Evolutionary conservation across 306 rosid species (phyloP).

Genomic region (Rosa rugosa): DNA sequence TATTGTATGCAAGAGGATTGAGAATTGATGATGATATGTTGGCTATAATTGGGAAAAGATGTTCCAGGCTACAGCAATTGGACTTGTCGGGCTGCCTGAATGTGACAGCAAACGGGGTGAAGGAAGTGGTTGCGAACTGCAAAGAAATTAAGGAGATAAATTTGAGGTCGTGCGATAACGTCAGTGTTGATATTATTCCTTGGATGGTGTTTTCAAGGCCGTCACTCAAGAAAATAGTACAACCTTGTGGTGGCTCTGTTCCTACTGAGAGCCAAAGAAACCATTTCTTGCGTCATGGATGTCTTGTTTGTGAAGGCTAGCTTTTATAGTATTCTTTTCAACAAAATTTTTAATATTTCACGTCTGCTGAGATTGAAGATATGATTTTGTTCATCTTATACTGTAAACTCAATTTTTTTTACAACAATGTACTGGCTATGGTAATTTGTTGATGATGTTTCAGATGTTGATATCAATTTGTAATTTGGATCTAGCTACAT

Average conservation of each 20-base stretch:
- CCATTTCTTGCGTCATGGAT: constrained; percentile 55
- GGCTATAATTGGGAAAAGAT: constrained; percentile 47
- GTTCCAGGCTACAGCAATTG: constrained; percentile 42
- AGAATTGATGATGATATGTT: constrained; percentile 51
- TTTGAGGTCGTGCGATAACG: constrained; percentile 42
- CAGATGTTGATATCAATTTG: constrained; percentile 1
- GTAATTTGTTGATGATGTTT: background rate
- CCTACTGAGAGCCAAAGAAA: constrained; percentile 30
- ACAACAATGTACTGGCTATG: background rate
- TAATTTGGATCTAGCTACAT: background rate
- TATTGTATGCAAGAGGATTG: constrained; percentile 37
- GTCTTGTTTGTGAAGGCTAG: constrained; percentile 32
- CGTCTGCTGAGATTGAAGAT: background rate
- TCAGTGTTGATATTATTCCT: constrained; percentile 39
- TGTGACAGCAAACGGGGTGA: constrained; percentile 61
- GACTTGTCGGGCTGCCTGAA: constrained; percentile 41
- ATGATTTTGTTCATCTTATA: background rate
- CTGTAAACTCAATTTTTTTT: background rate
- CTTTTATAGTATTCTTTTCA: background rate
- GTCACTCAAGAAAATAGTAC: constrained; percentile 52
- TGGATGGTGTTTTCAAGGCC: constrained; percentile 49
- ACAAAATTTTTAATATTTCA: background rate
- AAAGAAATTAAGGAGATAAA: constrained; percentile 54
- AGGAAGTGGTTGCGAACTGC: constrained; percentile 53
- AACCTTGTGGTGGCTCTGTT: constrained; percentile 32